Percentiles rank a stretch among this genome's conserved stretches.
Conservation (phyloP, 768 basidiomycete species). For the Calocera viscosa region DNA sequence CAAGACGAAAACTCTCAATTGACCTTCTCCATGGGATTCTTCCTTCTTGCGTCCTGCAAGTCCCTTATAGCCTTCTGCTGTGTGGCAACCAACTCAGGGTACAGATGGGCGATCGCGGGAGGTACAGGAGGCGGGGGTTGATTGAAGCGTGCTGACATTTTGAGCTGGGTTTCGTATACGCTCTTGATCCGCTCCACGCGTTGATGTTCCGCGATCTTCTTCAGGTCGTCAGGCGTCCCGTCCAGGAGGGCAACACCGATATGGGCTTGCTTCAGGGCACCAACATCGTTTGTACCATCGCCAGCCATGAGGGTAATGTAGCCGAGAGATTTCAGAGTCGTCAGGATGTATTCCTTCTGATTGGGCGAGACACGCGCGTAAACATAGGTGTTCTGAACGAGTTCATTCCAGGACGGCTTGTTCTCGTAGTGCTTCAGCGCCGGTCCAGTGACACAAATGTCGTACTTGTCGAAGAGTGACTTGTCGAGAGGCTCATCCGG, state of each 20-base stretch:
- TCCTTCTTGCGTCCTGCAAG: constrained; percentile 51
- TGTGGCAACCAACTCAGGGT: constrained; percentile 82
- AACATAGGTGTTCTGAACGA: constrained; percentile 94
- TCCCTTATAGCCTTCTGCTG: constrained; percentile 69
- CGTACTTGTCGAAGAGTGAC: constrained; percentile 70
- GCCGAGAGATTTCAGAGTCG: constrained; percentile 75
- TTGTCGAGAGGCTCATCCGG: constrained; percentile 65
- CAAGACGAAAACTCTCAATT: constrained; percentile 17
- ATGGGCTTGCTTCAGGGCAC: constrained; percentile 95
- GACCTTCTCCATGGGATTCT: constrained; percentile 87
- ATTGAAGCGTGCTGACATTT: constrained; percentile 76
- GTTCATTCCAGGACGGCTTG: constrained; percentile 57
- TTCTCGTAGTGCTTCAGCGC: constrained; percentile 79
- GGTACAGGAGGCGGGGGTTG: constrained; percentile 93
- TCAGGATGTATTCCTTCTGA: constrained; percentile 93
- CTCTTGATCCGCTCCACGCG: constrained; percentile 84
- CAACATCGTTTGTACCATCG: constrained; percentile 97
- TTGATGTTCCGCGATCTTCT: constrained; percentile 88
- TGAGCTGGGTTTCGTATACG: constrained; percentile 92
- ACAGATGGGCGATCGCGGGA: constrained; percentile 68
- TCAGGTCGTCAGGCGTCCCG: constrained; percentile 79
- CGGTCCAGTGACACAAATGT: constrained; percentile 91
- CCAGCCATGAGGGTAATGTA: constrained; percentile 96
- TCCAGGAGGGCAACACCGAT: constrained; percentile 89
- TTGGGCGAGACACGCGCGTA: constrained; percentile 93